These are phyloP conservation scores for Gossypium davidsonii DNA, from an alignment of 441 rosid species.

Conservation along the genomic window DNA sequence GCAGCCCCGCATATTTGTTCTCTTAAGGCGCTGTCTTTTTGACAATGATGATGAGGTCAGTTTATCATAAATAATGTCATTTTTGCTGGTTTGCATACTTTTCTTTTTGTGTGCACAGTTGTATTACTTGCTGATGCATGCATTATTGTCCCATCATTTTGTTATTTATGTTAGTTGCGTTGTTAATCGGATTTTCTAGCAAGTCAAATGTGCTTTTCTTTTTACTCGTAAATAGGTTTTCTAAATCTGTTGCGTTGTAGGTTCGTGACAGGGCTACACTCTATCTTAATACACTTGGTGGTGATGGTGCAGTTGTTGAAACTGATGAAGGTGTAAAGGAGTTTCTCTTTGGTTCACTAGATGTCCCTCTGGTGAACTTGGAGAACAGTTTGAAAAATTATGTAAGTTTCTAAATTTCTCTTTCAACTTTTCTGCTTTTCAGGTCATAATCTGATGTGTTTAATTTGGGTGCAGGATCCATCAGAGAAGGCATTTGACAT, in stretches of 20 bases:
- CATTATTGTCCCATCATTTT: not conserved
- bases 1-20: slow-evolving; percentile 83
- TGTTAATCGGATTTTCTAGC: not conserved
- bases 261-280: slow-evolving; percentile 97
- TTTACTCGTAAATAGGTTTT: not conserved
- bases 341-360: slow-evolving; percentile 77
- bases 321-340: slow-evolving; percentile 55
- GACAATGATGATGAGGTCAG: slow-evolving; percentile 97
- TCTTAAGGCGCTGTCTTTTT: slow-evolving; percentile 83
- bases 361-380: slow-evolving; percentile 72
- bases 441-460: slow-evolving; percentile 20
- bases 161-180: slow-evolving; percentile 6
- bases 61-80: not conserved
- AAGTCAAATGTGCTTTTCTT: not conserved
- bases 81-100: not conserved
- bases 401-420: slow-evolving; percentile 38
- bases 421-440: slow-evolving; percentile 11
- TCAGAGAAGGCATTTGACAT: slow-evolving; percentile 78
- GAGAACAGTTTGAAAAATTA: slow-evolving; percentile 85
- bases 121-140: not conserved
- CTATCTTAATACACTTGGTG: slow-evolving; percentile 69
- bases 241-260: slow-evolving; percentile 31
- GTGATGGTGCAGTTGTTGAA: slow-evolving; percentile 60
- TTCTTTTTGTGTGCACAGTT: not conserved
- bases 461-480: slow-evolving; percentile 52